These are phyloP conservation scores for Arthroderma sp. DNA, from an alignment of 2,329 filamentous ascomycete genomes.

Conservation along the genomic window DNA sequence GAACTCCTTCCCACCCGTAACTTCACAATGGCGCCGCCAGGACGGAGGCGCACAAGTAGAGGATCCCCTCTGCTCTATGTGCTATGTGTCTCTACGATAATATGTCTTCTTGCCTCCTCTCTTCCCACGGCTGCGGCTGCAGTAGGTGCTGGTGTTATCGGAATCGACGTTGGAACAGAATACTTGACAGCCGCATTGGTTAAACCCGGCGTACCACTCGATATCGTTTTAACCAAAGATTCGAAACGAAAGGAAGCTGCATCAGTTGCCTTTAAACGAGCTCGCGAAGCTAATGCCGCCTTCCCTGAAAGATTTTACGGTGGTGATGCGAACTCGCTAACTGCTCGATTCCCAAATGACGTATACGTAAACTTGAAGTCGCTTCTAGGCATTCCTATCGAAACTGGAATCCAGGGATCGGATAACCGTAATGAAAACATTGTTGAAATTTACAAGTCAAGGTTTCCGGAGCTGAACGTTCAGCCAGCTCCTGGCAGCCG, in stretches of 20 bases:
- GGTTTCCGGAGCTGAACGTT: constrained; percentile 67
- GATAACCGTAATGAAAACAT: constrained; percentile 31
- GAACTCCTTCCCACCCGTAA: background rate
- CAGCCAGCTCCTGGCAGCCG: constrained; percentile 39
- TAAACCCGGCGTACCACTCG: constrained; percentile 91
- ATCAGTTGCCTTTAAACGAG: constrained; percentile 84
- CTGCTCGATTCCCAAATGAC: constrained; percentile 78
- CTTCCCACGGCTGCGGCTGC: constrained; percentile 41
- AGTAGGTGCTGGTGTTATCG: constrained; percentile 65
- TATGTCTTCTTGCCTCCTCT: constrained; percentile 41
- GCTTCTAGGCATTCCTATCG: constrained; percentile 59
- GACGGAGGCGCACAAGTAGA: constrained; percentile 26
- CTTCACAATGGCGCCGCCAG: constrained; percentile 33
- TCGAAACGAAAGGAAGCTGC: constrained; percentile 90
- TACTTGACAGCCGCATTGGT: constrained; percentile 94
- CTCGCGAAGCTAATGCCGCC: constrained; percentile 48
- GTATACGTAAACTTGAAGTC: constrained; percentile 91
- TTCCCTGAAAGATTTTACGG: constrained; percentile 89
- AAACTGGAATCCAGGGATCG: constrained; percentile 32
- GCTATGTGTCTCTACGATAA: constrained; percentile 31
- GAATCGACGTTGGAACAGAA: constrained; percentile 87
- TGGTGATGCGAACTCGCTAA: constrained; percentile 75
- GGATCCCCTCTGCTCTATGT: constrained; percentile 6
- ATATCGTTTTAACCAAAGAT: constrained; percentile 96
- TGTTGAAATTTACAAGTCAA: constrained; percentile 55